Base-by-base conservation (phyloP, 495 filamentous ascomycete genomes). In the Poronia punctata region DNA sequence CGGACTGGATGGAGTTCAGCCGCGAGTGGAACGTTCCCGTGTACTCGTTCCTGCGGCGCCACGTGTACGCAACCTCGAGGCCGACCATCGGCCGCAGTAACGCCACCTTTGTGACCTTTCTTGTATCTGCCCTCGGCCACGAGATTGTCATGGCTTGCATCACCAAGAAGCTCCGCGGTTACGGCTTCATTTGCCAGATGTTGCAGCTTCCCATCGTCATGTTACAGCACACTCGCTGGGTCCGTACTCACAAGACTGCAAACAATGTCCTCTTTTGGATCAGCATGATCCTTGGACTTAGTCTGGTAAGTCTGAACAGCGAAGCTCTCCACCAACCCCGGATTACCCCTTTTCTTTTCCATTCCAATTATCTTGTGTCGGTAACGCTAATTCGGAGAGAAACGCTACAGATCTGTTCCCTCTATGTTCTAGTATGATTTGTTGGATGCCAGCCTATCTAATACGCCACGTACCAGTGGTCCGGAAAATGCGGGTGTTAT, bases 1-100 rank as follows among this genome's bases (percentile, higher is more conserved):
- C 79, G 42, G 81, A 86, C 67, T 86, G 88, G 89, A 81, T 98
- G 43, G 92, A 98, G 61, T 98, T 98, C 63, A 89, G 83, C 14
- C 75, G 92, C 40, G 88, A 97, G 67, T 98, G 92, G 92, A 98
- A 98, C 58, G 80, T 94, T 29, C 92, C 92, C 33, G 92, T 98
- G n/a, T 93, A 98, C 68, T 83, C 89, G 57, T 98, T 96, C 70
- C 80, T 98, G 49, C 79, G 92, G 7, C 78, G 92, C 9, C 92
- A 98, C 60, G 92, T 98, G 48, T 98, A 97, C 65, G 80, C 74
- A 36, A 86, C 86, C 3, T 81, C 82, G 21, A 71, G 83, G 22
- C 72, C 75, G 9, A 75, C 83, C 51, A 80, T 92, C 49, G 86
- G 84, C 29, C 74, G 84, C 21, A 77, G 80, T 2, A 71, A 85